Evolutionary conservation across 2,329 filamentous ascomycete genomes (phyloP), one percentile per base, ranked within the genome.

Genomic region (Westerdykella sp.): DNA sequence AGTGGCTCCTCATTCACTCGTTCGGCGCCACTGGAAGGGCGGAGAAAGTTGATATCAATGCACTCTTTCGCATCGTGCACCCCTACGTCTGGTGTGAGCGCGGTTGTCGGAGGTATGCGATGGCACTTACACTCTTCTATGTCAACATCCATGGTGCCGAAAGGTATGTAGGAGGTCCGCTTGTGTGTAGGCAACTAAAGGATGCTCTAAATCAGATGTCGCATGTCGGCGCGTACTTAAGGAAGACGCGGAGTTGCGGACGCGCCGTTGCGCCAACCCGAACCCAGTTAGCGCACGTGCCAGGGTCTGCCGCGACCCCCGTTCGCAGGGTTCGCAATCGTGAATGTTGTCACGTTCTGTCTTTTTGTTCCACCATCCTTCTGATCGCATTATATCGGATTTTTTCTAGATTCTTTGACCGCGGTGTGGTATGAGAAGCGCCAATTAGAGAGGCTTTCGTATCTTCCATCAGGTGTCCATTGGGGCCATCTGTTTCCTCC

Each of bases 1-100:
- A 98, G 97, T 22, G 79, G 54, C 84, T 70, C 25, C 76, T 78
- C 55, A 78, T 79, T 77, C 40, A 48, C 56, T 46, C 56, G 44
- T 10, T 46, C 47, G 30, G 53, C 38, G 30, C 49, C 41, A 35
- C 37, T 47, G 42, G 48, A 45, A 6, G 59, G 56, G 14, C 66
- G 65, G 44, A 59, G 58, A 12, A 69, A 55, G 41, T 63, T 68
- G 53, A 69, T 55, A 41, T 62, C 49, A 46, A 69, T 59, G 49
- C 59, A 62, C 31, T 68, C 64, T 38, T 66, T 69, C 2, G 67
- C 60, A 44, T 56, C 54, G 34, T 56, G 55, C 14, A 68, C 49
- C 56, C 57, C 63, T 68, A 39, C 32, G 32, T 5, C 13, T 35
- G 32, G 12, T 14, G 43, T 57, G 21, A 59, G 56, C 41, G 36